Base-by-base conservation (phyloP, 1,284 basidiomycete genomes). In the Apiotrichum laibachii region DNA sequence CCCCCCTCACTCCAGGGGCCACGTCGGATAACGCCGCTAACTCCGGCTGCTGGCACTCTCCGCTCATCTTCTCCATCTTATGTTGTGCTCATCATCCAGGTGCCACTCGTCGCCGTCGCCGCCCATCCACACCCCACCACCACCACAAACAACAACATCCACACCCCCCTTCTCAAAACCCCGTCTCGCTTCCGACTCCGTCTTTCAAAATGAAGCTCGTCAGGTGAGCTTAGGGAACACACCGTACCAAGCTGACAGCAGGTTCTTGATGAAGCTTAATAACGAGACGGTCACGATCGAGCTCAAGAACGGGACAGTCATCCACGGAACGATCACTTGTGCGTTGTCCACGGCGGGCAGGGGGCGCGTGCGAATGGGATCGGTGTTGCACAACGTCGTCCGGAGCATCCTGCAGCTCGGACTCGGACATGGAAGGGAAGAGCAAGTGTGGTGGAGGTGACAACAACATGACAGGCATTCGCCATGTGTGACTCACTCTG, bases 221-320 rank as follows among this genome's bases (percentile, higher is more conserved):
- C 73, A 77, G 79, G 78, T 79, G 66, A 48, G 72, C 56, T 21
- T 15, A 15, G 50, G 13, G 22, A 16, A 10, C 13, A n/a, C 16
- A 21, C 42, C 33, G 22, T 40, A 44, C 21, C 22, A 33, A 22
- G 22, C 53, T 40, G 13, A 54, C 45, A 39, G 26, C 58, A 95
- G 92, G 78, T 95, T 97, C 81, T 85, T 97, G 84, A 98, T 98
- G 95, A 99, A 98, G 85, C 82, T 99, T 81, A 96, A 97, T 85
- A 98, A 98, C 79, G 95, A 99, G 85, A 95, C 93, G 69, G 94
- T 98, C 68, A 92, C 93, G 66, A 87, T 99, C 77, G 94, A 99
- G 82, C 85, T 99, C 72, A 99, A 99, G 82, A 98, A 99, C 69
- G 95, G 95, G 46, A 92, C 92, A 1, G 82, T 94, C 57, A 88